Evolutionary conservation across 352 stramenopile genomes (phyloP), one percentile per base, ranked within the genome.

Genomic region (Blastocystis sp.): DNA sequence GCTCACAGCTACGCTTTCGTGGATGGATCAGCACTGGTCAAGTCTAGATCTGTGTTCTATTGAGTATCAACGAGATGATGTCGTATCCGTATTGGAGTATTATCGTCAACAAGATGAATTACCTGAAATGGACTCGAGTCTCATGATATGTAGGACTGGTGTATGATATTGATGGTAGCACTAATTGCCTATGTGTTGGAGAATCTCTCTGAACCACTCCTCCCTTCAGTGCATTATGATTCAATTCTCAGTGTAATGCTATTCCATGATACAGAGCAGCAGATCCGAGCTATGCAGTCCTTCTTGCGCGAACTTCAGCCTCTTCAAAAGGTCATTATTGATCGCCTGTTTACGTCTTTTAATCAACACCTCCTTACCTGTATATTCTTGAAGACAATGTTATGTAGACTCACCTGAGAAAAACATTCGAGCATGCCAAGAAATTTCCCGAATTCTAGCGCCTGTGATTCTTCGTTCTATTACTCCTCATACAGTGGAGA

Each of bases 311-410:
- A 84, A 2, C 22, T 48, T 22, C 27, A 33, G 15, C 27, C 54
- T 22, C 40, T 64, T 30, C 15, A 44, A 0, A 84, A 84, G 73
- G n/a, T 66, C 24, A 11, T 84, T 48, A 33, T 84, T 4, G 73
- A 84, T 15, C 73, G 73, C 44, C n/a, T 64, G 53, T 48, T 84
- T 57, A 84, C 73, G 15, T 19, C 54, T 1, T 22, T 84, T n/a
- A 69, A 54, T 17, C 73, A 84, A 33, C 73, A 53, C 51, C 22
- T 51, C 30, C 27, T 84, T 35, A 42, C 73, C 15, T 81, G 70
- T 81, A 37, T 15, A 0, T 30, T 40, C 51, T 27, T 57, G 0
- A 22, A n/a, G 17, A 27, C n/a, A 7, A 6, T 37, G 22, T 33
- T 30, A 81, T 56, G 70, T 64, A 81, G 70, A 81, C 27, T 56